Base-by-base conservation (phyloP, 306 rosid genomes). In the Prinsepia uniflora region DNA sequence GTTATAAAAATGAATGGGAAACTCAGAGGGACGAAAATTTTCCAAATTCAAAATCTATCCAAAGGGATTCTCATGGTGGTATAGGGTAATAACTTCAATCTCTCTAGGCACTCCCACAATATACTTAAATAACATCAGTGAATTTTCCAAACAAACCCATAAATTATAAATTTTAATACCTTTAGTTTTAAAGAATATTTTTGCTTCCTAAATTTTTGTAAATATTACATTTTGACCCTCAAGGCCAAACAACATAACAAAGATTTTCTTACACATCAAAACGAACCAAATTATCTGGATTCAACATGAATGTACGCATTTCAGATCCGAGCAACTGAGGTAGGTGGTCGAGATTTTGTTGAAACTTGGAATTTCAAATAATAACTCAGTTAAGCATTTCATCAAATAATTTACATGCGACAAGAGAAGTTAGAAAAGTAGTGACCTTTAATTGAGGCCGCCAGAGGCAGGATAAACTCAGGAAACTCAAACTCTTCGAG, bases 401-500 rank as follows among this genome's bases (percentile, higher is more conserved):
- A 55, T 20, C 73, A 12, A 70, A 55, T 54, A 41, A 20, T 18
- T 11, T 8, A 66, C 53, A 48, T 9, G 24, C 10, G 61, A 6
- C 8, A 68, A 36, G n/a, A 1, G 34, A 36, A 44, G 8, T 0
- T 5, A 3, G 10, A 9, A 66, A 24, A 7, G 8, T 7, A 14
- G 52, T 22, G 3, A 89, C 96, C 97, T 69, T 87, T 79, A 41
- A 93, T 97, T 46, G 96, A 84, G 72, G 87, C 89, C 73, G 65
- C 84, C 1, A 94, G 89, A 71, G 97, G 90, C 42, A 63, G 69
- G 60, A 89, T 40, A 78, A 94, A 89, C 73, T 94, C 92, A 2
- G 89, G 44, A 68, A 89, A 94, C 79, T 94, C 99, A 0, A 89
- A 91, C 76, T 94, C 99, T 78, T 89, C 95, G 69, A 94, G 82